Evolutionary conservation across 768 basidiomycete genomes (phyloP).

Genomic region (Hypholoma sublateritium): DNA sequence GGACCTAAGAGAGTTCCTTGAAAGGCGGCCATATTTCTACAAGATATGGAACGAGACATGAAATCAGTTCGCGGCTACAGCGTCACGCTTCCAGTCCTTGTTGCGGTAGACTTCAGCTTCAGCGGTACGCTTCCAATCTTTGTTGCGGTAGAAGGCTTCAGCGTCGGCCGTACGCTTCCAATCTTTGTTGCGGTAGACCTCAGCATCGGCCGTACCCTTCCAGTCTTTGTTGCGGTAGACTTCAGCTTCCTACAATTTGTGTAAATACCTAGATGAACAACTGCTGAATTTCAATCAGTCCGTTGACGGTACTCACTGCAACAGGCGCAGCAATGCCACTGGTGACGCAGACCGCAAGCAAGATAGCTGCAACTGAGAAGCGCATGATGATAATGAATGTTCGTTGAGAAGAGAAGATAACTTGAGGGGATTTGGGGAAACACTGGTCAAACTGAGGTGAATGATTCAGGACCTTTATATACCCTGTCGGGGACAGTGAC

Average conservation of each 20-base stretch:
- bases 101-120: not conserved
- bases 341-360: not conserved
- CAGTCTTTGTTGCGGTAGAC: constrained; percentile 4
- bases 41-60: too few species aligned
- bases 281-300: not conserved
- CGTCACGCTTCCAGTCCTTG: constrained; percentile 10
- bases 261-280: not conserved
- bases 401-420: too few species aligned
- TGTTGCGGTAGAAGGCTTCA: not conserved
- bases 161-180: constrained; percentile 21
- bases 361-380: not conserved
- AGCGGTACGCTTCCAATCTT: not conserved
- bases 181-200: not conserved
- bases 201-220: constrained; percentile 12
- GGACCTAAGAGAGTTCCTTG: too few species aligned
- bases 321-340: constrained; percentile 1
- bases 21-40: too few species aligned
- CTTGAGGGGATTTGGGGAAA: too few species aligned
- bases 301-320: not conserved
- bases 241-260: not conserved
- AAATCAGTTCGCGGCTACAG: not conserved
- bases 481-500: too few species aligned
- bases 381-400: not conserved
- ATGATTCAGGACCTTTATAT: too few species aligned
- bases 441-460: too few species aligned